A percentile compares a stretch with the other conserved stretches of the same genome.
phyloP scores from a whole-genome alignment of 2,329 filamentous ascomycete species.

The Ramichloridium luteum region DNA sequence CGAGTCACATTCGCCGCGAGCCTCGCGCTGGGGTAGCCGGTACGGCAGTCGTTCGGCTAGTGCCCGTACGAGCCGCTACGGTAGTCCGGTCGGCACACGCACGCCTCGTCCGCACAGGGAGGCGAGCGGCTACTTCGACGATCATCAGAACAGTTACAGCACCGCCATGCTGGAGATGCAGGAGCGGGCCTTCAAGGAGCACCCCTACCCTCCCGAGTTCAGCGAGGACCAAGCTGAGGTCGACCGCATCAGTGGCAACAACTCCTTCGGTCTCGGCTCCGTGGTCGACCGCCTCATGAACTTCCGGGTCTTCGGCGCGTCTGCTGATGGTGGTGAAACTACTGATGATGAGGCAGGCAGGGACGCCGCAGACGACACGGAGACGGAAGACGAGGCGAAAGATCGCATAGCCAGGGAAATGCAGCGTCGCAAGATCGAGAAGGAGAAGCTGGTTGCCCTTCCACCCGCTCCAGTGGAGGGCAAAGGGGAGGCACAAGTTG shows the following conservation, averaged over 20 bases:
- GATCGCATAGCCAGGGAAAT: conserved; percentile 24
- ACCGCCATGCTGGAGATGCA: neutral
- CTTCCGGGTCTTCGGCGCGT: conserved; percentile 42
- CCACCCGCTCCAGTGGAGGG: conserved; percentile 25
- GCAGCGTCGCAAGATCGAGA: conserved; percentile 22
- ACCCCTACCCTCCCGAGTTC: conserved; percentile 17
- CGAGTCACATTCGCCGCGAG: conserved; percentile 1
- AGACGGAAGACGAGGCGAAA: conserved; percentile 21
- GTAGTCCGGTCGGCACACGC: conserved; percentile 27
- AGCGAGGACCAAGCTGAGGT: conserved; percentile 37
- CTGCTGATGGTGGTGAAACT: conserved; percentile 36
- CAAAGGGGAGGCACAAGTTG: conserved; percentile 27
- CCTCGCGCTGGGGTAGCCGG: conserved; percentile 20
- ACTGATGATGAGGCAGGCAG: conserved; percentile 21
- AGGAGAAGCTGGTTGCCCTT: conserved; percentile 17
- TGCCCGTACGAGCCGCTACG: conserved; percentile 28
- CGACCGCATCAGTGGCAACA: conserved; percentile 38
- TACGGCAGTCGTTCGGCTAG: conserved; percentile 28
- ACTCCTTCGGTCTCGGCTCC: conserved; percentile 42
- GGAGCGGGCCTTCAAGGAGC: conserved; percentile 42
- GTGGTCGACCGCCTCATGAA: conserved; percentile 48
- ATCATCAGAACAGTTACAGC: conserved; percentile 8
- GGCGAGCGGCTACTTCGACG: conserved; percentile 21
- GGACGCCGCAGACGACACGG: conserved; percentile 13
- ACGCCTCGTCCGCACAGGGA: conserved; percentile 18